These are phyloP conservation scores for Fusarium poae DNA, from an alignment of 2,329 filamentous ascomycete genomes.

Conservation along the genomic window DNA sequence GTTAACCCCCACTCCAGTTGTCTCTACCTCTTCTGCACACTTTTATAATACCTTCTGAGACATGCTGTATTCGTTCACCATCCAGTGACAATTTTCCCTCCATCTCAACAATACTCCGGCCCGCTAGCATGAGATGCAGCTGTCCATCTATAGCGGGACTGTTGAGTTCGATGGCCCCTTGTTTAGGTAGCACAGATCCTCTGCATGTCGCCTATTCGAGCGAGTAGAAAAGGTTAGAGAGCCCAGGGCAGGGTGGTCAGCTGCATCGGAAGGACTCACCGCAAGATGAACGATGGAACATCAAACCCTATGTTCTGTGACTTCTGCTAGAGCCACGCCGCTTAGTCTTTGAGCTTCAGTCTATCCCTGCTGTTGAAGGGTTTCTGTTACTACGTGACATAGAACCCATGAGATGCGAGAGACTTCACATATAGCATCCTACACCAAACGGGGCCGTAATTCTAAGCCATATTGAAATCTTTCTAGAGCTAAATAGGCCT, in stretches of 20 bases:
- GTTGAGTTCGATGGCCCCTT: not conserved
- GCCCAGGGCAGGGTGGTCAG: not conserved
- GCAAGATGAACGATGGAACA: conserved; percentile 3
- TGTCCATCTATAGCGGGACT: not conserved
- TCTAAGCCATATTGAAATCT: not conserved
- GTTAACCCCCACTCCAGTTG: not conserved
- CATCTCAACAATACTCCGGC: not conserved
- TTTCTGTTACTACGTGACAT: not conserved
- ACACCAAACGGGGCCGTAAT: not conserved
- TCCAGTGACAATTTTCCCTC: not conserved
- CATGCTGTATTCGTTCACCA: not conserved
- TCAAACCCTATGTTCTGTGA: conserved; percentile 4
- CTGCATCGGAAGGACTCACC: conserved; percentile 2
- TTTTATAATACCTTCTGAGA: not conserved
- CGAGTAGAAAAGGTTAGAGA: conserved; percentile 2
- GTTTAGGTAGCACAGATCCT: conserved; percentile 4
- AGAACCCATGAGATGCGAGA: not conserved
- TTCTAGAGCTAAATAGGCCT: not conserved
- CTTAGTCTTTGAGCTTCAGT: not conserved
- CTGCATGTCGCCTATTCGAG: conserved; percentile 14
- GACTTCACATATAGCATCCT: not conserved
- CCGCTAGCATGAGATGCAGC: conserved; percentile 1
- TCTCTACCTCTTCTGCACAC: not conserved
- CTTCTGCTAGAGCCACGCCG: conserved; percentile 5
- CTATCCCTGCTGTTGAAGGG: not conserved